Conservation (phyloP, 2,329 filamentous ascomycete species). For the Hypoxylon sp. region DNA sequence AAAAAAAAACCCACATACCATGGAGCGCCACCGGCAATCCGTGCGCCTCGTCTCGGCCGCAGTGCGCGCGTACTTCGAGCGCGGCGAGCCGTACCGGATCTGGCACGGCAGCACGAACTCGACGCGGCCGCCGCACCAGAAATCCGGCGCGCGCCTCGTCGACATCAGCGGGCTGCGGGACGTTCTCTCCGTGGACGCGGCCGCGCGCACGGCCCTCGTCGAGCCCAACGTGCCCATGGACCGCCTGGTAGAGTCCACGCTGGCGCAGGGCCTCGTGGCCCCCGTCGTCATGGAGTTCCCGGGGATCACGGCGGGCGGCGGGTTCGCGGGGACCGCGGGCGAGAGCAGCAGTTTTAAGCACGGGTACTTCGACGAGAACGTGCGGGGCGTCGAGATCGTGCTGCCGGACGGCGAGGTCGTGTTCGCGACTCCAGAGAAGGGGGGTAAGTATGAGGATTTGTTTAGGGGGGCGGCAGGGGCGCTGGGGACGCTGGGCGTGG, state of each 20-base stretch:
- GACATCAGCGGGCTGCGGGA: conserved; percentile 76
- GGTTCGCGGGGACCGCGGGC: conserved; percentile 78
- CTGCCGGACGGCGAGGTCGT: conserved; percentile 76
- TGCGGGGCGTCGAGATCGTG: conserved; percentile 77
- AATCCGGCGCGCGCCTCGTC: conserved; percentile 62
- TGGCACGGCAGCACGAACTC: conserved; percentile 84
- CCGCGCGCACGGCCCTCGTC: conserved; percentile 72
- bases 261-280: conserved; percentile 76
- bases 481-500: conserved; percentile 77
- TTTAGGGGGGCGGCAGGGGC: conserved; percentile 77
- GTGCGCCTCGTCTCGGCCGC: conserved; percentile 64
- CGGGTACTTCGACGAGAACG: conserved; percentile 78
- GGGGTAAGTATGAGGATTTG: conserved; percentile 63
- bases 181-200: conserved; percentile 74
- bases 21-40: conserved; percentile 67
- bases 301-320: conserved; percentile 80
- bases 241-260: conserved; percentile 74
- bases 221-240: conserved; percentile 86
- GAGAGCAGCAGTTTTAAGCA: conserved; percentile 79
- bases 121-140: conserved; percentile 69
- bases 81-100: conserved; percentile 76
- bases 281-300: conserved; percentile 84
- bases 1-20: no score
- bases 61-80: conserved; percentile 65
- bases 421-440: conserved; percentile 55